Evolutionary conservation across 345 rosid genomes (phyloP).

Genomic region (Boechera stricta): DNA sequence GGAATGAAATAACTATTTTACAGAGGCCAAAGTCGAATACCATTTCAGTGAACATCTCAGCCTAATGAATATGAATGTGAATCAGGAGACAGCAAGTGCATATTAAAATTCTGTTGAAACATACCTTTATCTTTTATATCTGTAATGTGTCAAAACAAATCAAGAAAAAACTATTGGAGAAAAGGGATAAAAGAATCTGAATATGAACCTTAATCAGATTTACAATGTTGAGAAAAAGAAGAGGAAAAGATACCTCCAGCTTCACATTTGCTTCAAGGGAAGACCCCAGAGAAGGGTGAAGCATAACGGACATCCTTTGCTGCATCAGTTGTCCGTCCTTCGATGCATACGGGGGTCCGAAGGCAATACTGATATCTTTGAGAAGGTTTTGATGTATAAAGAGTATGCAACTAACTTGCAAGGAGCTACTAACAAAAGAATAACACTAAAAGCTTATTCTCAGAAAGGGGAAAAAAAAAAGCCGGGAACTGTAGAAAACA

Average conservation of each 20-base stretch:
- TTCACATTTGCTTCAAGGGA: slow-evolving; percentile 39
- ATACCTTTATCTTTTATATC: slow-evolving; percentile 40
- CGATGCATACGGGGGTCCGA: slow-evolving; percentile 15
- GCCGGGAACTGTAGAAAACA: slow-evolving; percentile 37
- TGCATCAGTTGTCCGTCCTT: slow-evolving; percentile 27
- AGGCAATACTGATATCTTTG: slow-evolving; percentile 42
- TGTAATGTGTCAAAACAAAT: slow-evolving; percentile 42
- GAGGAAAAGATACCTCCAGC: slow-evolving; percentile 41
- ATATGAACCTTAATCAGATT: slow-evolving; percentile 40
- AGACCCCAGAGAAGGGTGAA: slow-evolving; percentile 32
- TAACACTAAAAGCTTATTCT: slow-evolving; percentile 52
- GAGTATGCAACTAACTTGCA: slow-evolving; percentile 40
- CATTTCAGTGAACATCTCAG: slow-evolving; percentile 9
- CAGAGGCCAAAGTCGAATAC: neutral
- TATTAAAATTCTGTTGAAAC: slow-evolving; percentile 18
- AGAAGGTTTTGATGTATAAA: slow-evolving; percentile 41
- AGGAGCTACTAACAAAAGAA: slow-evolving; percentile 53
- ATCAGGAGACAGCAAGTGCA: slow-evolving; percentile 1
- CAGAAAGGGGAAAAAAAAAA: slow-evolving; percentile 40
- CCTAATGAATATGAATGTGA: slow-evolving; percentile 14
- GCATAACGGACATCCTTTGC: slow-evolving; percentile 19
- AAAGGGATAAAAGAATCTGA: slow-evolving; percentile 42
- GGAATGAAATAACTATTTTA: slow-evolving; percentile 20
- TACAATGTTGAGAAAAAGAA: slow-evolving; percentile 43
- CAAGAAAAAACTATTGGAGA: slow-evolving; percentile 32